A percentile compares a stretch with the other conserved stretches of the same genome.
phyloP scores from a whole-genome alignment of 1,284 basidiomycete species.

The Gymnopus androsaceus region DNA sequence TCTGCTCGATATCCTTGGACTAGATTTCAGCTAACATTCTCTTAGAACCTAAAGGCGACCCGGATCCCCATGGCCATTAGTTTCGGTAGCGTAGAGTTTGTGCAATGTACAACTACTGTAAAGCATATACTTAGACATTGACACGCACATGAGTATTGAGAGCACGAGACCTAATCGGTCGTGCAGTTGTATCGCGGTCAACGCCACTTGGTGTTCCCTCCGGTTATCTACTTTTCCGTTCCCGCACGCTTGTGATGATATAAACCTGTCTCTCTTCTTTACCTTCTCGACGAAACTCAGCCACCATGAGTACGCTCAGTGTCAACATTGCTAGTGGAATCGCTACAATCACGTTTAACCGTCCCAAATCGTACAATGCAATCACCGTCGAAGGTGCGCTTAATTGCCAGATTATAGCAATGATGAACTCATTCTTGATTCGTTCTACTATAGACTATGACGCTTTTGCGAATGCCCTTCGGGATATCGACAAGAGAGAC shows the following conservation, averaged over 20 bases:
- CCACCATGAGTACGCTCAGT: slow-evolving; percentile 42
- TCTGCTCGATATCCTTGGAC: not conserved
- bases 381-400: slow-evolving; percentile 54
- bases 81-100: not conserved
- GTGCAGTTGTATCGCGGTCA: no score
- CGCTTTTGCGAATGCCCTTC: slow-evolving; percentile 55
- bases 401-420: not conserved
- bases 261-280: not conserved
- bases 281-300: not conserved
- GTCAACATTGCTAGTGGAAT: slow-evolving; percentile 57
- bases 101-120: not conserved
- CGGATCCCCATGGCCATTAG: slow-evolving; percentile 59
- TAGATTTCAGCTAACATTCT: slow-evolving; percentile 11
- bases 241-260: not conserved
- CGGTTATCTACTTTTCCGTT: not conserved
- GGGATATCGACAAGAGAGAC: slow-evolving; percentile 57
- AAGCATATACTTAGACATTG: no score
- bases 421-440: not conserved
- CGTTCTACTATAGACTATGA: slow-evolving; percentile 53
- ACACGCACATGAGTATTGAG: not conserved
- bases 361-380: slow-evolving; percentile 61
- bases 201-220: not conserved
- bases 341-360: slow-evolving; percentile 68
- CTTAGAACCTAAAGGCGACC: slow-evolving; percentile 72
- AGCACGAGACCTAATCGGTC: no score